Evolutionary conservation across 1,284 basidiomycete species (phyloP), one percentile per base, ranked within the genome.

Genomic region (Trichosporon faecale): DNA sequence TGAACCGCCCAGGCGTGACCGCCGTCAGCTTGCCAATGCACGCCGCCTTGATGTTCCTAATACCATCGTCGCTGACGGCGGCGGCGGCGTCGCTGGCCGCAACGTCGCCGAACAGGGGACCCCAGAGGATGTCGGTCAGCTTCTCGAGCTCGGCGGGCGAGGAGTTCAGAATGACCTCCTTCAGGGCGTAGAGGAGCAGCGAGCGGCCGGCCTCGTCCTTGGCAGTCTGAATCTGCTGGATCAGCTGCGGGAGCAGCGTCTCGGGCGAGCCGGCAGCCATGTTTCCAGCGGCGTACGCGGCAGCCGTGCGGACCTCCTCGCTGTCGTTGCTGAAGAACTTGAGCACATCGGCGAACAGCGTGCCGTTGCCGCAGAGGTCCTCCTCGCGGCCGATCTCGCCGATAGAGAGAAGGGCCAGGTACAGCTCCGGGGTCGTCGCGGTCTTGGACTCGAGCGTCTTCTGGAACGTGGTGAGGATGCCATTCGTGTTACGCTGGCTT

Each of bases 11-110:
- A 5, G 96, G 94, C 68, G 96, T 91, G 0, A 92, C 92, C 0
- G 92, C 92, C 0, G 95, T 96, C 55, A 99, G 86, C 81, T 98
- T 95, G 63, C 96, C 97, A 21, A 99, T 88, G 80, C 96, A 99
- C 23, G 97, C 95, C 61, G 96, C 95, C 37, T 94, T 94, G 69
- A 98, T 93, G 80, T 96, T 98, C 68, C 95, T 87, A 2, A 93
- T 91, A 3, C 91, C 92, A 81, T 98, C 96, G 75, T 97, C 94
- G 16, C 92, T 88, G 72, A 88, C 90, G 71, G 91, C 88, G 68
- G 74, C 27, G 44, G 49, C 57, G 7, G 29, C 57, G 57, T 33
- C 31, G 57, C 57, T 61, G 18, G 70, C 68, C 70, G 77, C 64
- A 4, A 64, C 65, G 11, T 6, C 37, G 77, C 91, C 89, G 80